phyloP scores from a whole-genome alignment of 805 yeast species.

The Schwanniomyces yamadae region DNA sequence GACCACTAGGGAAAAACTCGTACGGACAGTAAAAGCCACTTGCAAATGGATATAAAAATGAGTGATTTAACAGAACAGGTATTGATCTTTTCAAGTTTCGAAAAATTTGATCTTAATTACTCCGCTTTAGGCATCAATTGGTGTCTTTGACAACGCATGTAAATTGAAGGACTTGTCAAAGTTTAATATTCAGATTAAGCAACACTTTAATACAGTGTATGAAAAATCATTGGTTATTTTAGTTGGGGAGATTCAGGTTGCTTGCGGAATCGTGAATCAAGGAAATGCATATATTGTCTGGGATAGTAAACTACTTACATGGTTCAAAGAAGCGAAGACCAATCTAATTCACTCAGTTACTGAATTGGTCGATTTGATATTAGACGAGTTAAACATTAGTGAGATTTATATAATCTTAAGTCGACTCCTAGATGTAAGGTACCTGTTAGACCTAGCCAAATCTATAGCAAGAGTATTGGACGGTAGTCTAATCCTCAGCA shows the following conservation, averaged over 20 bases:
- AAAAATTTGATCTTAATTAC: constrained; percentile 1
- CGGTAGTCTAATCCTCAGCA: background rate
- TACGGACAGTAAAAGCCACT: too few species aligned
- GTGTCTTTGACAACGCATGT: constrained; percentile 32
- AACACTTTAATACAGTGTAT: background rate
- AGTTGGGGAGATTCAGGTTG: background rate
- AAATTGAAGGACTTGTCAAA: background rate
- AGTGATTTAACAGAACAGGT: constrained; percentile 1
- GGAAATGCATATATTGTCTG: background rate
- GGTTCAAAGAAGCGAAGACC: background rate
- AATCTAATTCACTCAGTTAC: background rate
- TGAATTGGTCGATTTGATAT: constrained; percentile 1
- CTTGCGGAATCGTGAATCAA: constrained; percentile 1
- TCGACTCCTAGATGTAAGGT: background rate
- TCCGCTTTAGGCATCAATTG: constrained; percentile 17
- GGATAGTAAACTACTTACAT: background rate
- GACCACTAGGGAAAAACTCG: too few species aligned
- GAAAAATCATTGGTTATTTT: constrained; percentile 1
- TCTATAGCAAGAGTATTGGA: background rate
- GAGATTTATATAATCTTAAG: background rate
- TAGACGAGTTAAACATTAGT: background rate
- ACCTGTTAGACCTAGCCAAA: background rate
- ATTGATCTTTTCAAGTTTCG: background rate
- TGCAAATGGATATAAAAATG: constrained; percentile 1
- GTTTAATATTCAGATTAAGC: background rate